phyloP scores from a whole-genome alignment of 306 rosid genomes.

The Datisca glomerata region DNA sequence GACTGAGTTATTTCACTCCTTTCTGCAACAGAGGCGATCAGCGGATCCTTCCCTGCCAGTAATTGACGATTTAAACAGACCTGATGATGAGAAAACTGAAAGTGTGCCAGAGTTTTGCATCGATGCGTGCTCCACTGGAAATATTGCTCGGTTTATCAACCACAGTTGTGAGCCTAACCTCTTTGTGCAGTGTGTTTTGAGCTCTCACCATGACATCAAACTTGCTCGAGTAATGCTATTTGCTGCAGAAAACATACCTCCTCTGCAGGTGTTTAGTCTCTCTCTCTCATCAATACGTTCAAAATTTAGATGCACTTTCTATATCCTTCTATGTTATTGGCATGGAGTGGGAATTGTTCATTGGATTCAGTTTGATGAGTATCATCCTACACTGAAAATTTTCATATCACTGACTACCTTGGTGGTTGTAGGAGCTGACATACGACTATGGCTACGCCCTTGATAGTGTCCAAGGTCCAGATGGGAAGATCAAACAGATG shows the following conservation, averaged over 20 bases:
- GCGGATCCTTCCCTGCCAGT: constrained; percentile 28
- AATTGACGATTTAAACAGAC: constrained; percentile 29
- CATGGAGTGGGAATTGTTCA: neutral
- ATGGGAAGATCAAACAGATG: constrained; percentile 74
- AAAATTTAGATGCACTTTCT: no score
- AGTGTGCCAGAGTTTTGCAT: constrained; percentile 69
- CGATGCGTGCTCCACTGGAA: constrained; percentile 83
- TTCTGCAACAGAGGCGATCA: constrained; percentile 52
- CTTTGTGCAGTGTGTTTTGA: constrained; percentile 92
- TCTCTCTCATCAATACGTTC: neutral
- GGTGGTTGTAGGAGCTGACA: constrained; percentile 59
- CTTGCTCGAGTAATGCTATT: constrained; percentile 82
- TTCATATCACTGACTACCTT: constrained; percentile 1
- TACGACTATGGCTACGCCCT: constrained; percentile 92
- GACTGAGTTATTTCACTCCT: constrained; percentile 3
- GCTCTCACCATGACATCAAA: constrained; percentile 67
- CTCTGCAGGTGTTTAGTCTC: constrained; percentile 55
- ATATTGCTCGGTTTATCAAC: constrained; percentile 79
- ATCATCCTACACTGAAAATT: neutral
- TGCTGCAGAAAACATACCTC: constrained; percentile 96
- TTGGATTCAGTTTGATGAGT: neutral
- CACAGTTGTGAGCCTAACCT: constrained; percentile 95
- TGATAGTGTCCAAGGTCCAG: constrained; percentile 67
- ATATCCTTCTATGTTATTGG: no score
- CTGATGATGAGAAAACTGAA: constrained; percentile 48